Base-by-base conservation (phyloP, 2,329 filamentous ascomycete genomes). In the Byssoonygena ceratinophila region DNA sequence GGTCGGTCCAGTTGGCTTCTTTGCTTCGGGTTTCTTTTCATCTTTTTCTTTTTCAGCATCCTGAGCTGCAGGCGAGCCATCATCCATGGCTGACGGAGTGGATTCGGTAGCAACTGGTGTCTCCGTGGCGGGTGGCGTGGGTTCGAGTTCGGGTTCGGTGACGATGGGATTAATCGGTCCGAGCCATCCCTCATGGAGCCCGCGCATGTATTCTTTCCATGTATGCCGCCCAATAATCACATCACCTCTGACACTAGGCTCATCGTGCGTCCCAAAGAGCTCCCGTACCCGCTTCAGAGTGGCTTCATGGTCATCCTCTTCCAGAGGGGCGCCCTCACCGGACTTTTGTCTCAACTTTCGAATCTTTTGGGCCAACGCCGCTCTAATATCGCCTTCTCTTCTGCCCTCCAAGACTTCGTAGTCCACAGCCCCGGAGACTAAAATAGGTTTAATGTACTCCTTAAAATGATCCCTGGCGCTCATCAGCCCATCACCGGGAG, bases 121-220 rank as follows among this genome's bases (percentile, higher is more conserved):
- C 6, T 31, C 57, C n/a, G 56, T 48, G 18, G 46, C 51, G 12
- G 56, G 56, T 32, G 55, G 45, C 36, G 58, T 49, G n/a, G 57
- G 48, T 2, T 64, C 51, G 22, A 52, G 32, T 25, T 64, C 51
- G 20, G 52, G 29, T 29, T 64, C 49, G 9, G 23, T 64, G 59
- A 18, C 61, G 36, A 61, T 56, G 20, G 67, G 64, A 53, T 84
- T 80, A 40, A 94, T 72, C 6, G 92, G 89, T 0, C 92, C 91
- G 22, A 98, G 73, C 91, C 92, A 98, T 52, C 92, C 92, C 70
- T 98, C 92, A 66, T 98, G 92, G 59, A 97, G 65, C 43, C 92
- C 92, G 54, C 90, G 79, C 22, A 97, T 74, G 67, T 97, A 98
- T 70, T 98, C 92, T 71, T 96, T 98, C 92, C 92, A 98, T 8